Conservation (phyloP, 352 stramenopile species). For the Globisporangium megalacanthum region DNA sequence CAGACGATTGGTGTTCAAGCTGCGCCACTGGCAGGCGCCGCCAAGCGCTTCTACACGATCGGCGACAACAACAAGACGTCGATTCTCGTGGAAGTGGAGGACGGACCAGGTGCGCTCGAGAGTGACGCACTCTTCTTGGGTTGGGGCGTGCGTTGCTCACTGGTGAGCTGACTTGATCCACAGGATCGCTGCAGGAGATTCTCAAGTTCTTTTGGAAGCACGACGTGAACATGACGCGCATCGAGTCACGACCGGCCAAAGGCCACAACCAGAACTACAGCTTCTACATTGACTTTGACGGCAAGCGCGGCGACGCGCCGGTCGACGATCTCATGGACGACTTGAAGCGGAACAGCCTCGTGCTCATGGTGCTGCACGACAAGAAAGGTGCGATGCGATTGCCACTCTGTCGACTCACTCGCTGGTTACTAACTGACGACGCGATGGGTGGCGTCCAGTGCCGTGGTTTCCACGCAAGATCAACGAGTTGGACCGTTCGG, state of each 20-base stretch:
- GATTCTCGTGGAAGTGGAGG: constrained; percentile 69
- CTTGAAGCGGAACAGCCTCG: constrained; percentile 81
- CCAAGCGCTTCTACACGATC: constrained; percentile 14
- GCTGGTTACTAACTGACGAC: background rate
- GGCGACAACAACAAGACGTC: constrained; percentile 68
- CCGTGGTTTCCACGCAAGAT: constrained; percentile 86
- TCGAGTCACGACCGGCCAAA: constrained; percentile 92
- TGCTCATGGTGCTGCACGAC: constrained; percentile 91
- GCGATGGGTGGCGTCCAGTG: constrained; percentile 24
- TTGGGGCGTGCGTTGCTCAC: too few relatives aligned
- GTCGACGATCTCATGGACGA: constrained; percentile 87
- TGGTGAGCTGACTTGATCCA: background rate
- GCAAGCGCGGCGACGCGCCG: constrained; percentile 62
- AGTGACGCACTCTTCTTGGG: background rate
- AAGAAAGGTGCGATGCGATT: constrained; percentile 75
- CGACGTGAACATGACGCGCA: constrained; percentile 95
- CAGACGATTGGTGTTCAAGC: constrained; percentile 1
- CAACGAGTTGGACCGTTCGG: constrained; percentile 69
- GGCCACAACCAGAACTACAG: constrained; percentile 80
- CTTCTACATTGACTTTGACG: constrained; percentile 93
- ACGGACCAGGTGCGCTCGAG: constrained; percentile 29
- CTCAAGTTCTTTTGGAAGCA: constrained; percentile 97
- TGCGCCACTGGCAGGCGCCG: constrained; percentile 1
- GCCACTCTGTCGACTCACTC: background rate
- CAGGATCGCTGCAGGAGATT: constrained; percentile 92